Conservation (phyloP, 164 flowering plant species). For the Euptelea pleiosperma region DNA sequence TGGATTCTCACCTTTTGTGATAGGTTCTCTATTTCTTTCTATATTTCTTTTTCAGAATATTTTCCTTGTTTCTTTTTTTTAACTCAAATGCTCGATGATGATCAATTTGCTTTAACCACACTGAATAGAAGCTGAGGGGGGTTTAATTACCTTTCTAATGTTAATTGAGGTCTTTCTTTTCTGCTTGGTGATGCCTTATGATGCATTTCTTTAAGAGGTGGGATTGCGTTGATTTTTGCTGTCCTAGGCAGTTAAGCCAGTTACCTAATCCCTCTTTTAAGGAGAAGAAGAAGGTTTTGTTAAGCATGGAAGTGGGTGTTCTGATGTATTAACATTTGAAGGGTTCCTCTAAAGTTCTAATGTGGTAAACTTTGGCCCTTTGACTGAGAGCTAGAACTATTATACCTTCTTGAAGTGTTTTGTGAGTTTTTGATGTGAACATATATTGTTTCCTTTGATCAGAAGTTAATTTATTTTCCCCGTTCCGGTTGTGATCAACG, state of each 20-base stretch:
- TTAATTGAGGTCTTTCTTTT: no score
- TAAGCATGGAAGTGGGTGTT: background rate
- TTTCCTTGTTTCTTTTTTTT: no score
- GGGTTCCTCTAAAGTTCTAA: background rate
- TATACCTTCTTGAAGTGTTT: no score
- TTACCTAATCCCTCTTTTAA: background rate
- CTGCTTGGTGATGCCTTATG: background rate
- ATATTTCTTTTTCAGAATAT: no score
- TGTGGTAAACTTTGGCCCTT: background rate
- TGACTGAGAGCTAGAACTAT: background rate
- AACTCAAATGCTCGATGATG: conserved; percentile 15
- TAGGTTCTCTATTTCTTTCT: no score
- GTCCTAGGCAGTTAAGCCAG: no score
- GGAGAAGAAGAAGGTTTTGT: background rate
- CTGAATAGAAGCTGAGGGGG: conserved; percentile 10
- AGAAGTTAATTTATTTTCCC: no score
- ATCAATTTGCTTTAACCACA: conserved; percentile 13
- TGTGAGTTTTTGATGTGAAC: no score
- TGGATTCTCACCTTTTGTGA: no score
- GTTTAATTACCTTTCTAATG: no score
- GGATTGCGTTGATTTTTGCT: background rate
- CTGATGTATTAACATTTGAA: background rate
- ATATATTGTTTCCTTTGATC: no score
- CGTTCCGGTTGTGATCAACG: no score
- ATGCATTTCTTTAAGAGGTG: background rate